These are phyloP conservation scores for Ascocoryne sarcoides DNA, from an alignment of 2,329 filamentous ascomycete species.

Conservation along the genomic window DNA sequence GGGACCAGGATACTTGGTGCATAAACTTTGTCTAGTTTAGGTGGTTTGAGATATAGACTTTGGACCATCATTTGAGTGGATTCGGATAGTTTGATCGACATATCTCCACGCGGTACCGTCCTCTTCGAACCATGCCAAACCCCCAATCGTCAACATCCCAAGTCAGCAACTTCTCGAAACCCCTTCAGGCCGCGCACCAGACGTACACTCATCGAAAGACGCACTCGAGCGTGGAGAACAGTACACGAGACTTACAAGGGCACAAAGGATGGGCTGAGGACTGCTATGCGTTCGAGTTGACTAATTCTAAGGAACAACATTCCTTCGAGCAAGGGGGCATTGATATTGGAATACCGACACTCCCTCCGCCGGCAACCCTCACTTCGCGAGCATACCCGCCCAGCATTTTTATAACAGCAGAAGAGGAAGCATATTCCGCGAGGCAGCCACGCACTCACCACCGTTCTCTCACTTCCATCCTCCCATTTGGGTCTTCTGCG, in stretches of 20 bases:
- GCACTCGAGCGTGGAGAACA: slow-evolving; percentile 2
- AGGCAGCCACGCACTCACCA: slow-evolving; percentile 15
- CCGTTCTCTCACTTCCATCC: slow-evolving; percentile 18
- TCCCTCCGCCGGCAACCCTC: slow-evolving; percentile 7
- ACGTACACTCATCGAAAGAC: no score
- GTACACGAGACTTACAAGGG: slow-evolving; percentile 9
- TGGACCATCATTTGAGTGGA: no score
- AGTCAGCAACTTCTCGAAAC: no score
- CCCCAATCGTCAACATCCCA: no score
- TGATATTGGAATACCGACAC: slow-evolving; percentile 5
- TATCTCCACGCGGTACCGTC: no score
- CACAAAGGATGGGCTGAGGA: slow-evolving; percentile 24
- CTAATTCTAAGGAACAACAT: slow-evolving; percentile 4
- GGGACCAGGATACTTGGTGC: no score
- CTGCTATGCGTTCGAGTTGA: slow-evolving; percentile 16
- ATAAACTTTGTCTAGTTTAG: no score
- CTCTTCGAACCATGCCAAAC: no score
- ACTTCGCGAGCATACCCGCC: slow-evolving; percentile 6
- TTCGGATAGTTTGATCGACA: no score
- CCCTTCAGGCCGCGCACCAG: no score
- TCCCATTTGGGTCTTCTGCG: no score
- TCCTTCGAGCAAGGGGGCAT: slow-evolving; percentile 4
- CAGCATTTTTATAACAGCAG: slow-evolving; percentile 7
- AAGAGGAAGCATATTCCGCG: slow-evolving; percentile 11
- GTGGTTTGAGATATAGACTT: no score